Evolutionary conservation across 192 early-diverging fungal genomes (phyloP), one percentile per base, ranked within the genome.

Genomic region (Coemansia sp.): DNA sequence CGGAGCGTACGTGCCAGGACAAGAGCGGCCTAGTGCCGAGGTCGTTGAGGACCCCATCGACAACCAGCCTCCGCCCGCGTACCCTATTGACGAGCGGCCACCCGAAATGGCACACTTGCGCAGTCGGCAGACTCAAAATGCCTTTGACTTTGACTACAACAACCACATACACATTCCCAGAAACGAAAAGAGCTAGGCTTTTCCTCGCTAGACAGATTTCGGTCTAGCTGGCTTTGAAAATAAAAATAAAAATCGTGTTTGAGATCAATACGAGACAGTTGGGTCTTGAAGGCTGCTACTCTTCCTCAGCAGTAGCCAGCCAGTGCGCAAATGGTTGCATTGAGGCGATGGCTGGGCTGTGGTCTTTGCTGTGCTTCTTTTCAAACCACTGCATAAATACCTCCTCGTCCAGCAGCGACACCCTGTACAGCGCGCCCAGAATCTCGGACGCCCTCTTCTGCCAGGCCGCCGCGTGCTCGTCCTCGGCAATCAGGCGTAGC

Each of bases 231-330:
- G 28, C 26, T 31, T 53, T 25, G 13, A 25, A 31, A 47, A 12
- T 20, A 33, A 33, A 12, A 56, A 7, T 34, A 33, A 33, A 12
- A 56, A 7, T 34, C 53, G 14, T 56, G 53, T 56, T 56, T 34
- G n/a, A 18, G 7, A 31, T 34, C n/a, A 59, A 48, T 23, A 34
- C 9, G 7, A 48, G 14, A 43, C 47, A 37, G 23, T 55, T 16
- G 38, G 31, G 11, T 12, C 7, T 20, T 20, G 10, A 26, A n/a
- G 41, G 6, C 37, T 16, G 11, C 16, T 90, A 89, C 76, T 94
- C 93, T 62, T 94, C 93, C 65, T 94, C 92, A 2, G 90, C 91
- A 48, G 91, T 91, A 33, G 81, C 84, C 28, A 94, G 72, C 93
- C 93, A 95, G 58, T 87, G 78, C 42, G 91, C 77, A 73, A 95